Evolutionary conservation across 225 moss, liverwort and hornwort genomes (phyloP), one percentile per base, ranked within the genome.

Genomic region (Asterella californica): DNA sequence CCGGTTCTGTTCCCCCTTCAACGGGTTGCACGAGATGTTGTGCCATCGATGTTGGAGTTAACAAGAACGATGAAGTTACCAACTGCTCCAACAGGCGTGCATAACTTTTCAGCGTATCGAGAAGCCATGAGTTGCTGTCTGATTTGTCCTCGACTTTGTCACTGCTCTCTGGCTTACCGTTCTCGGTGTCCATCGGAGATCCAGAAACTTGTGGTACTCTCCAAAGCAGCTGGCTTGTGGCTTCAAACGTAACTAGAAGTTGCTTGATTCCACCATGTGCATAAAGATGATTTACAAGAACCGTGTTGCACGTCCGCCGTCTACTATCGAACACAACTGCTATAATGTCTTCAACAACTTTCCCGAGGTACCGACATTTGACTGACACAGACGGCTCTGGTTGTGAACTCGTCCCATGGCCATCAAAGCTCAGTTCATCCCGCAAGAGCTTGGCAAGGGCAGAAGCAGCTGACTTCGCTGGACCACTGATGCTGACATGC

Each of bases 101-200:
- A 81, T 93, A 95, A 69, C 81, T 92, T 42, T 86, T 85, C 60
- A 99, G 76, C 0, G 95, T 91, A 72, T 99, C 95, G 73, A 90
- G 79, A 73, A 99, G 91, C 97, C 97, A 99, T 48, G 88, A 72
- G 87, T 93, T 92, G 45, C 74, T 81, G 18, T 92, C 89, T 46
- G 87, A 77, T 77, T 89, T 95, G 54, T 95, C 97, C 81, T 99
- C 93, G 60, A 83, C 79, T 71, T 91, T 94, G 33, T 91, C 94
- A 70, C 68, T 66, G 62, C 70, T 64, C 75, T 92, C 93, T 21
- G 80, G 76, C 77, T 90, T 97, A 27, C 89, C 90, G 81, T 87
- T 89, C 79, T 95, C 97, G 38, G 90, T 99, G 63, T 99, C 97
- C 97, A 99, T 95, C 29, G 93, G 94, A 62, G 92, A 93, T 81